Evolutionary conservation across 164 flowering plant species (phyloP).

Genomic region (Piper betle): DNA sequence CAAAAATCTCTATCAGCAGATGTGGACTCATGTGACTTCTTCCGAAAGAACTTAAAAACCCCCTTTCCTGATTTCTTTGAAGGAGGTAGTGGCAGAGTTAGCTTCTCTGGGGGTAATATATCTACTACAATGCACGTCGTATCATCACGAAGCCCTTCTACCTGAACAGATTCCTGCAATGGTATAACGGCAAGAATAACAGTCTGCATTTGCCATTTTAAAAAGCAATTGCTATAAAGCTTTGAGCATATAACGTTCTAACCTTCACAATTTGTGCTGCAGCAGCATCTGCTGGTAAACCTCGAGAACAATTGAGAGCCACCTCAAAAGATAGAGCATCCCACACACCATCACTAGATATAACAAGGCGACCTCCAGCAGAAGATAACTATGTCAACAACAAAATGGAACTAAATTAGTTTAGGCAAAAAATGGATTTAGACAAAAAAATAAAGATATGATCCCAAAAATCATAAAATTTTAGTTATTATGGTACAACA

Average conservation of each 20-base stretch:
- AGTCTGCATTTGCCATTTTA: slow-evolving; percentile 1
- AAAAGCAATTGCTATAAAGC: not conserved
- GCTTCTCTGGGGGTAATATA: slow-evolving; percentile 59
- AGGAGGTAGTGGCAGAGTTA: slow-evolving; percentile 39
- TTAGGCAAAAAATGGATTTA: too few species aligned
- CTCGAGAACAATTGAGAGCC: slow-evolving; percentile 72
- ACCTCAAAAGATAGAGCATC: slow-evolving; percentile 72
- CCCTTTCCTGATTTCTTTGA: slow-evolving; percentile 73
- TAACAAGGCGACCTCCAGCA: slow-evolving; percentile 82
- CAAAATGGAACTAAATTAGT: not conserved
- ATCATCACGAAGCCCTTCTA: slow-evolving; percentile 88
- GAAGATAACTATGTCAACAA: slow-evolving; percentile 55
- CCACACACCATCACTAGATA: slow-evolving; percentile 99
- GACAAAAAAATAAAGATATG: too few species aligned
- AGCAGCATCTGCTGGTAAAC: slow-evolving; percentile 77
- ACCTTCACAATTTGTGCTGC: slow-evolving; percentile 89
- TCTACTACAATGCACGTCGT: slow-evolving; percentile 95
- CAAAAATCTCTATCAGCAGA: slow-evolving; percentile 44
- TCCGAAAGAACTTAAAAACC: slow-evolving; percentile 79
- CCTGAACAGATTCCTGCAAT: slow-evolving; percentile 67
- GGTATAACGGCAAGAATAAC: slow-evolving; percentile 2
- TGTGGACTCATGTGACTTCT: slow-evolving; percentile 47
- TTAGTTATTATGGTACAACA: too few species aligned
- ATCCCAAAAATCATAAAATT: too few species aligned
- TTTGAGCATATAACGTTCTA: not conserved